A percentile compares a stretch with the other conserved stretches of the same genome.
phyloP scores from a whole-genome alignment of 225 moss, liverwort and hornwort species.

The Physcomitrium patens region DNA sequence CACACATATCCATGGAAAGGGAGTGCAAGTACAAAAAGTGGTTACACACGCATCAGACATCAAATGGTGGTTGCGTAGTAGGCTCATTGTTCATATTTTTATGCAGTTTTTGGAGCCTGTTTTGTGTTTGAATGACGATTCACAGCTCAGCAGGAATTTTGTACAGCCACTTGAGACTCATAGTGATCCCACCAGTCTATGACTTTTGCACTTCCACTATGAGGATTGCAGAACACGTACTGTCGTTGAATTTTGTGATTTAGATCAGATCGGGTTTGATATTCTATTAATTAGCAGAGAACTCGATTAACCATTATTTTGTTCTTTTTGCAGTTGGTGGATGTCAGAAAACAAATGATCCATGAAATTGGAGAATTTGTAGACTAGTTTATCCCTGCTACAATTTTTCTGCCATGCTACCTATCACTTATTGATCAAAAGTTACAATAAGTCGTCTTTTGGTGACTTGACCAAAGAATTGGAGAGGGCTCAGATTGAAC shows the following conservation, averaged over 20 bases:
- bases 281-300: not conserved
- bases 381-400: not conserved
- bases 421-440: not conserved
- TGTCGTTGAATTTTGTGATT: not conserved
- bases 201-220: not conserved
- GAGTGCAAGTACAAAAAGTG: not conserved
- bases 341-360: not conserved
- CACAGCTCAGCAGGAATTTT: not conserved
- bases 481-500: constrained; percentile 18
- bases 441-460: not conserved
- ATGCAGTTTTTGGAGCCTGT: not conserved
- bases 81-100: not conserved
- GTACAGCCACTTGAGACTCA: not conserved
- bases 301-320: not conserved
- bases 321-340: not conserved
- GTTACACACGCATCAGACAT: not conserved
- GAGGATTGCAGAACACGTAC: not conserved
- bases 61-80: not conserved
- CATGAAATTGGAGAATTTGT: not conserved
- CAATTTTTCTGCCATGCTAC: not conserved
- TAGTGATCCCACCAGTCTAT: not conserved
- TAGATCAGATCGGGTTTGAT: not conserved
- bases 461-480: not conserved
- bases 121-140: not conserved
- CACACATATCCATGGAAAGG: not conserved